Evolutionary conservation across 169 alveolate genomes (phyloP).

Genomic region (Plasmodium vinckei): DNA sequence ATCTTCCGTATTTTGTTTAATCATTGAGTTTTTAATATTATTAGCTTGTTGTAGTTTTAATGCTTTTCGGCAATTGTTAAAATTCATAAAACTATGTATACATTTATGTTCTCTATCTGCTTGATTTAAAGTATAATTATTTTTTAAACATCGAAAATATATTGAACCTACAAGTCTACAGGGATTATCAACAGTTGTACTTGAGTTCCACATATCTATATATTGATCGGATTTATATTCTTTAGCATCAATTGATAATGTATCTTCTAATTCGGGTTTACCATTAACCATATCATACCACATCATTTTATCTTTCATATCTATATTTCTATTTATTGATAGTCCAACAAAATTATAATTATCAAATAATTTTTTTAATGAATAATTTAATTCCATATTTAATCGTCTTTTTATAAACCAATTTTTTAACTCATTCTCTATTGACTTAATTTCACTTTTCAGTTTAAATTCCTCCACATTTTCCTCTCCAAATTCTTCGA

Average conservation of each 20-base stretch:
- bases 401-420: constrained; percentile 86
- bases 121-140: constrained; percentile 76
- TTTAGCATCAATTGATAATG: constrained; percentile 86
- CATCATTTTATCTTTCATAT: constrained; percentile 79
- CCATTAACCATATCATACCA: constrained; percentile 87
- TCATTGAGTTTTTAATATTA: constrained; percentile 78
- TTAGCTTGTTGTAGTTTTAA: constrained; percentile 79
- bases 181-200: constrained; percentile 87
- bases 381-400: constrained; percentile 82
- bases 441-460: constrained; percentile 79
- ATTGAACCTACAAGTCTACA: constrained; percentile 86
- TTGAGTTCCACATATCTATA: constrained; percentile 81
- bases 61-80: constrained; percentile 82
- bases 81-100: constrained; percentile 70
- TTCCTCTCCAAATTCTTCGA: constrained; percentile 3
- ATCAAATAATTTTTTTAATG: constrained; percentile 79
- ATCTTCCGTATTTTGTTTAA: constrained; percentile 81
- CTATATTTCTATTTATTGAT: constrained; percentile 79
- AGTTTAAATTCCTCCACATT: constrained; percentile 16
- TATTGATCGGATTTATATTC: constrained; percentile 90
- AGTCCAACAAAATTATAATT: constrained; percentile 84
- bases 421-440: constrained; percentile 83
- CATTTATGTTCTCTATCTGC: constrained; percentile 76
- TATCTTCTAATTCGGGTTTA: constrained; percentile 88
- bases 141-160: constrained; percentile 84